Evolutionary conservation across 306 rosid species (phyloP).

Genomic region (Herpetospermum pedunculosum): DNA sequence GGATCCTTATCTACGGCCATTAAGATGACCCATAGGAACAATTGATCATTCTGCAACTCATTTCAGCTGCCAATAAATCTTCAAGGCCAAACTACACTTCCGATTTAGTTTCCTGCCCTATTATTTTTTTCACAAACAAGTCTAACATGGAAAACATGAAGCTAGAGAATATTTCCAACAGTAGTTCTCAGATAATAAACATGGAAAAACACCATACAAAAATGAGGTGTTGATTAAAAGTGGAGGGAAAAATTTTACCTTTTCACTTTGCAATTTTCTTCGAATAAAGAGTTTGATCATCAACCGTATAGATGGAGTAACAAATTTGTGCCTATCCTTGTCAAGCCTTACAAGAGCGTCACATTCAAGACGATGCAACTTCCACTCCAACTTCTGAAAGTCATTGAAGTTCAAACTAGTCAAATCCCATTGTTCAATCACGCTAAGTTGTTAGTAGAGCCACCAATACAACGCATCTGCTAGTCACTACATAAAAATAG

Average conservation of each 20-base stretch:
- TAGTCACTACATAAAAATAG: not conserved
- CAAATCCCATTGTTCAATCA: not conserved
- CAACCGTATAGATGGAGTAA: constrained; percentile 78
- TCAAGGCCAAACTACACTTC: not conserved
- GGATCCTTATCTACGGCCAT: not conserved
- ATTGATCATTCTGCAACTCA: not conserved
- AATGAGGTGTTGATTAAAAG: not conserved
- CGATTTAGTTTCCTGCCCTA: not conserved
- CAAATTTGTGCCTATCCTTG: constrained; percentile 35
- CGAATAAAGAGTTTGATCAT: constrained; percentile 66
- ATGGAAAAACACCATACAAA: not conserved
- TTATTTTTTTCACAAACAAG: not conserved
- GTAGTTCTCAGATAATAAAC: not conserved
- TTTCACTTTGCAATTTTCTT: constrained; percentile 61
- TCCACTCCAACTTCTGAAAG: constrained; percentile 71
- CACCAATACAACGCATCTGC: not conserved
- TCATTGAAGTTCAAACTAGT: constrained; percentile 1
- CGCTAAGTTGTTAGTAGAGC: not conserved
- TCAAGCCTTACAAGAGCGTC: constrained; percentile 54
- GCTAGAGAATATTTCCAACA: not conserved
- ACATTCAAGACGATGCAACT: constrained; percentile 88
- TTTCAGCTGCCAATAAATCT: not conserved
- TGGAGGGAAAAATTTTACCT: constrained; percentile 26
- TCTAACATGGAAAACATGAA: not conserved
- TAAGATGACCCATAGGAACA: not conserved